Conservation (phyloP, 305 asterid species). For the Rubia occidens region DNA sequence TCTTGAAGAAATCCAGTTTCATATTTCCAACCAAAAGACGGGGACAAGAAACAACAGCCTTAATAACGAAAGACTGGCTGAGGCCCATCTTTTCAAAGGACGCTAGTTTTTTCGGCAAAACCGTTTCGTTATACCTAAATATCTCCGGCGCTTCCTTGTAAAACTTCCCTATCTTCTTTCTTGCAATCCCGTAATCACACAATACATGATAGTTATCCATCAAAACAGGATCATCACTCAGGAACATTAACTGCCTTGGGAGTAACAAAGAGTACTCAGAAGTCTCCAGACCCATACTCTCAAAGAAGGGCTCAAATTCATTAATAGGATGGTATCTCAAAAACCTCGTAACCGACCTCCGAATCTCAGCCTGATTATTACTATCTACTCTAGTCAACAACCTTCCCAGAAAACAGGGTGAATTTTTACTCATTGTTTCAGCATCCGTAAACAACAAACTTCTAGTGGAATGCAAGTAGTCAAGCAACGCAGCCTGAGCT, state of each 20-base stretch:
- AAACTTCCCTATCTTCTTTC: slow-evolving; percentile 56
- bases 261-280: slow-evolving; percentile 39
- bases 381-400: slow-evolving; percentile 37
- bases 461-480: slow-evolving; percentile 67
- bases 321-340: slow-evolving; percentile 75
- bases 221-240: slow-evolving; percentile 56
- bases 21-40: slow-evolving; percentile 37
- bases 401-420: slow-evolving; percentile 45
- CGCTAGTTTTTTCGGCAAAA: slow-evolving; percentile 40
- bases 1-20: slow-evolving; percentile 29
- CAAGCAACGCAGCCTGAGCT: slow-evolving; percentile 66
- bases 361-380: slow-evolving; percentile 21
- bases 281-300: slow-evolving; percentile 68
- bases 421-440: slow-evolving; percentile 60
- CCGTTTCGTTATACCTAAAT: slow-evolving; percentile 40
- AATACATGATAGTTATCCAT: slow-evolving; percentile 61
- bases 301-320: slow-evolving; percentile 76
- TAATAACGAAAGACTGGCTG: slow-evolving; percentile 40
- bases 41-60: slow-evolving; percentile 51
- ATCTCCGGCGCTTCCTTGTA: slow-evolving; percentile 50
- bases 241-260: slow-evolving; percentile 51
- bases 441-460: slow-evolving; percentile 62
- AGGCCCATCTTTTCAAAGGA: slow-evolving; percentile 44
- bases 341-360: slow-evolving; percentile 40
- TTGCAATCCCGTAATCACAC: slow-evolving; percentile 56